Percentiles rank a stretch among this genome's conserved stretches.
Conservation (phyloP, 2,329 filamentous ascomycete species). For the Claviceps quebecensis region DNA sequence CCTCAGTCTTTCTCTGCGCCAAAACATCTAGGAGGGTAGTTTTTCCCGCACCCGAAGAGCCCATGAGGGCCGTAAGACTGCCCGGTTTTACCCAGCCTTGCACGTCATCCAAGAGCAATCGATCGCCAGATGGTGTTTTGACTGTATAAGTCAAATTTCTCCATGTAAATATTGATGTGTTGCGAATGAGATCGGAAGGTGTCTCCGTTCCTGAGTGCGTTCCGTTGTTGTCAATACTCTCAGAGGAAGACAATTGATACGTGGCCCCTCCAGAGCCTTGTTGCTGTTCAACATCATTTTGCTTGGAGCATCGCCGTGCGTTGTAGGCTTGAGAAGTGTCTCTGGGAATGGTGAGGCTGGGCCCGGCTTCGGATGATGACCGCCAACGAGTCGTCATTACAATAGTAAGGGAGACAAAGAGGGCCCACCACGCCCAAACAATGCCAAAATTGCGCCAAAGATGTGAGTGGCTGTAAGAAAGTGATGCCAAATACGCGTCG, state of each 20-base stretch:
- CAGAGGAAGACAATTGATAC: background rate
- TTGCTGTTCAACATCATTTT: conserved; percentile 36
- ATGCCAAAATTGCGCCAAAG: conserved; percentile 50
- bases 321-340: conserved; percentile 32
- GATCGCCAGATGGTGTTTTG: conserved; percentile 44
- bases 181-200: conserved; percentile 34
- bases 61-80: conserved; percentile 67
- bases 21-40: conserved; percentile 75
- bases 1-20: conserved; percentile 66
- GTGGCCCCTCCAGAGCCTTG: conserved; percentile 11
- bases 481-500: conserved; percentile 40
- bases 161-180: conserved; percentile 61
- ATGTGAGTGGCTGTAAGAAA: conserved; percentile 38
- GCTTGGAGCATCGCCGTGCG: conserved; percentile 11
- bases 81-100: conserved; percentile 76
- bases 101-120: conserved; percentile 61
- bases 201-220: background rate
- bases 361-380: conserved; percentile 34
- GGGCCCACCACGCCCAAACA: conserved; percentile 47
- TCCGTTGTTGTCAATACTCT: background rate
- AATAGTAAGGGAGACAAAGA: conserved; percentile 46
- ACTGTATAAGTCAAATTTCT: conserved; percentile 59
- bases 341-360: conserved; percentile 46
- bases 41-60: conserved; percentile 70
- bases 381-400: conserved; percentile 43